A percentile compares a stretch with the other conserved stretches of the same genome.
Conservation (phyloP, 768 basidiomycete species). For the Gloeopeniophorella convolvens region DNA sequence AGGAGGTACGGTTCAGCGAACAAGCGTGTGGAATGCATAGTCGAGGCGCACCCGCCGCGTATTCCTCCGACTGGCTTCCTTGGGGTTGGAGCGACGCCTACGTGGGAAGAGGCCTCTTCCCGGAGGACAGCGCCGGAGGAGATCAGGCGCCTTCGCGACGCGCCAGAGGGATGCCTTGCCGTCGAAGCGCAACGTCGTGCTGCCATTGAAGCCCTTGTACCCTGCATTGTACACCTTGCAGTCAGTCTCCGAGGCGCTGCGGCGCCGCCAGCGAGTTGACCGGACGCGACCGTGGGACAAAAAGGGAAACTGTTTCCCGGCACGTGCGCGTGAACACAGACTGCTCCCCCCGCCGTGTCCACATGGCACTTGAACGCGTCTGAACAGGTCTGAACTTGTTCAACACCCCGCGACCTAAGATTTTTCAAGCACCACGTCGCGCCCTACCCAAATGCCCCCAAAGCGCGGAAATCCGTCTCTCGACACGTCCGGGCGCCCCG, state of each 20-base stretch:
- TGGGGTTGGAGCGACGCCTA: slow-evolving; percentile 48
- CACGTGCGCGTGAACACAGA: slow-evolving; percentile 5
- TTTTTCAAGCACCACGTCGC: background rate
- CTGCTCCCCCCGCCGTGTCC: background rate
- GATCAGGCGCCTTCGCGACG: slow-evolving; percentile 31
- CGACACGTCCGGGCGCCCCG: slow-evolving; percentile 39
- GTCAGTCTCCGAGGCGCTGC: too few species aligned
- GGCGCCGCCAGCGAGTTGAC: too few species aligned
- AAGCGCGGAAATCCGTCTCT: slow-evolving; percentile 33
- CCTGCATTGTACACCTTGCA: too few species aligned
- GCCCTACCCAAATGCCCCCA: slow-evolving; percentile 29
- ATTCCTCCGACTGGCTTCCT: slow-evolving; percentile 69
- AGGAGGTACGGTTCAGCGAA: background rate
- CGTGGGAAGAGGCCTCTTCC: slow-evolving; percentile 38
- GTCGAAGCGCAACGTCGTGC: slow-evolving; percentile 2
- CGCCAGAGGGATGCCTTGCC: slow-evolving; percentile 2
- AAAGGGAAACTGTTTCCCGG: slow-evolving; percentile 10
- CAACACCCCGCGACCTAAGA: too few species aligned
- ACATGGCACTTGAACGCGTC: too few species aligned
- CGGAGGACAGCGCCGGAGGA: slow-evolving; percentile 38
- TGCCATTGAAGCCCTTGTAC: slow-evolving; percentile 24
- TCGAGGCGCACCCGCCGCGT: slow-evolving; percentile 34
- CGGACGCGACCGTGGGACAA: slow-evolving; percentile 32
- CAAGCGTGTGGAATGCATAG: background rate
- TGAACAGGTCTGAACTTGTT: background rate